A percentile compares a stretch with the other conserved stretches of the same genome.
These are phyloP conservation scores for Mycocalia duriaeana DNA, from an alignment of 1,284 basidiomycete species.

Conservation along the genomic window DNA sequence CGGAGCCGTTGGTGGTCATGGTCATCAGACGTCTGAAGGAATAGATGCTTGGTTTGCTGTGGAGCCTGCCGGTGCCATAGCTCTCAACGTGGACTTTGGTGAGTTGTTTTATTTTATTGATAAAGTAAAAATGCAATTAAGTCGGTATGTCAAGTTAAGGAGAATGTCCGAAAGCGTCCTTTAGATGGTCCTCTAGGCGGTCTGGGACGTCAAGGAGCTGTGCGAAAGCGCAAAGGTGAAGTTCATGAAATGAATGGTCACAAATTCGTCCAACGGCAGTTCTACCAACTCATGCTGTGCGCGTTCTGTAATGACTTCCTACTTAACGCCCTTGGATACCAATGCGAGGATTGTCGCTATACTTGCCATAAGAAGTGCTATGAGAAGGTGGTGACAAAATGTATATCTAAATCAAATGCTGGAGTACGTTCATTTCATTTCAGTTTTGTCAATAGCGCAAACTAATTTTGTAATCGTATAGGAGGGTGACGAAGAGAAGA, in stretches of 20 bases:
- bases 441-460: background rate
- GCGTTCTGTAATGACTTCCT: conserved; percentile 98
- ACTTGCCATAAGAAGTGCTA: conserved; percentile 99
- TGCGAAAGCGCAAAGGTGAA: conserved; percentile 97
- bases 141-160: conserved; percentile 66
- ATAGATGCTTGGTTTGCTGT: conserved; percentile 97
- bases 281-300: conserved; percentile 98
- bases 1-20: conserved; percentile 24
- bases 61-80: conserved; percentile 94
- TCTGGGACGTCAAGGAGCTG: conserved; percentile 95
- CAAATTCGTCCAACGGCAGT: conserved; percentile 95
- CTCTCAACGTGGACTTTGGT: conserved; percentile 87
- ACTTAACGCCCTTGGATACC: conserved; percentile 94
- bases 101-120: conserved; percentile 26
- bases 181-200: conserved; percentile 80
- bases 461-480: conserved; percentile 23
- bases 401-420: conserved; percentile 94
- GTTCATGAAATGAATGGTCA: conserved; percentile 99
- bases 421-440: conserved; percentile 60
- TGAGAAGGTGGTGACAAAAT: conserved; percentile 98
- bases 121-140: background rate
- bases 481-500: conserved; percentile 97
- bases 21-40: conserved; percentile 54
- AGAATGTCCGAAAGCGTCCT: conserved; percentile 92
- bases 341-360: conserved; percentile 99